Percentiles rank a stretch among this genome's conserved stretches.
Evolutionary conservation across 306 rosid species (phyloP).

Genomic region (Vigna trinervia): DNA sequence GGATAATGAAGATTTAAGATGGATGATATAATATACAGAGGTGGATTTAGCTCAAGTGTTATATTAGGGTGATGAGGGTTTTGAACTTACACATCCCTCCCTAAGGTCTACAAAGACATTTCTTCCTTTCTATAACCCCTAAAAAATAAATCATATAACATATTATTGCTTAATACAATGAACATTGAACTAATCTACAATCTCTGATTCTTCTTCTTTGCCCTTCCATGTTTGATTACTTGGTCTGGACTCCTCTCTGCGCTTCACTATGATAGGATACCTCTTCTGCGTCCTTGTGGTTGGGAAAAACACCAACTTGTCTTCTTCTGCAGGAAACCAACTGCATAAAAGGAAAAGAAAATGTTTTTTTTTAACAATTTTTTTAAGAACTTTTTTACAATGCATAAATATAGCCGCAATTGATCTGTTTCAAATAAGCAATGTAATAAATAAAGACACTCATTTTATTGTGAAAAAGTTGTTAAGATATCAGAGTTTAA

Average conservation of each 20-base stretch:
- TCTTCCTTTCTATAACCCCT: neutral
- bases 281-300: conserved; percentile 94
- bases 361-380: no score
- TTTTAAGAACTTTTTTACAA: no score
- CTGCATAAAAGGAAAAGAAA: conserved; percentile 47
- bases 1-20: neutral
- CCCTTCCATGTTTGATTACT: neutral
- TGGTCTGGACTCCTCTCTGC: conserved; percentile 39
- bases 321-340: conserved; percentile 94
- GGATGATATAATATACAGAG: neutral
- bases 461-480: no score
- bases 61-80: neutral
- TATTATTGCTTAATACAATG: conserved; percentile 28
- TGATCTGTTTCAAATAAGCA: no score
- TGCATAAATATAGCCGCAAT: no score
- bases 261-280: conserved; percentile 76
- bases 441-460: no score
- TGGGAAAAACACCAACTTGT: conserved; percentile 92
- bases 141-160: neutral
- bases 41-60: conserved; percentile 3
- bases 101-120: neutral
- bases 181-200: conserved; percentile 39
- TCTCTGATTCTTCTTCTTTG: conserved; percentile 23
- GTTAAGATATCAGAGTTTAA: no score
- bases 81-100: conserved; percentile 18